Evolutionary conservation across 495 filamentous ascomycete species (phyloP).

Genomic region (Chaetomidium leptoderma): DNA sequence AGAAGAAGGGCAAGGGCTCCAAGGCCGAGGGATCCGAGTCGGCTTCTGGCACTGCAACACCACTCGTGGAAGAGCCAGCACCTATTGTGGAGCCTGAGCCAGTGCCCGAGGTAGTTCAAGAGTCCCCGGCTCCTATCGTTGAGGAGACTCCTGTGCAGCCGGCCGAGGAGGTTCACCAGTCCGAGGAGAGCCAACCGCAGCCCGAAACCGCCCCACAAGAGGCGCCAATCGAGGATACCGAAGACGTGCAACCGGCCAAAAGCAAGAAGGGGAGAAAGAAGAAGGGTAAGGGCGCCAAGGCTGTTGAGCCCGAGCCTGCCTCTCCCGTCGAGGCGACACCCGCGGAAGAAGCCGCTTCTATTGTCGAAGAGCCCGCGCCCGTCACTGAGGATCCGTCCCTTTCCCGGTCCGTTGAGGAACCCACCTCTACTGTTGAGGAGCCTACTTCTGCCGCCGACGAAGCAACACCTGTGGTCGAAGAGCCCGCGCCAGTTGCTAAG

Average conservation of each 20-base stretch:
- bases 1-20: conserved; percentile 27
- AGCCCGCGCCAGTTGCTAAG: background rate
- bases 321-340: background rate
- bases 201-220: background rate
- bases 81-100: background rate
- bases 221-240: background rate
- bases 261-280: conserved; percentile 26
- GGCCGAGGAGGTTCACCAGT: background rate
- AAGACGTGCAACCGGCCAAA: background rate
- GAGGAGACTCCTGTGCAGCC: conserved; percentile 19
- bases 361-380: background rate
- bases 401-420: background rate
- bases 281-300: conserved; percentile 3
- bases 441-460: background rate
- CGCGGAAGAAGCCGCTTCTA: background rate
- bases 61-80: conserved; percentile 25
- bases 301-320: background rate
- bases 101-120: conserved; percentile 15
- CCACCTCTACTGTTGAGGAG: background rate
- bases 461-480: background rate
- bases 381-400: background rate
- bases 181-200: background rate
- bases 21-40: conserved; percentile 24
- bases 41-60: conserved; percentile 22
- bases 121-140: conserved; percentile 16